phyloP scores from a whole-genome alignment of 2,329 filamentous ascomycete genomes.

The Fusarium clavum region DNA sequence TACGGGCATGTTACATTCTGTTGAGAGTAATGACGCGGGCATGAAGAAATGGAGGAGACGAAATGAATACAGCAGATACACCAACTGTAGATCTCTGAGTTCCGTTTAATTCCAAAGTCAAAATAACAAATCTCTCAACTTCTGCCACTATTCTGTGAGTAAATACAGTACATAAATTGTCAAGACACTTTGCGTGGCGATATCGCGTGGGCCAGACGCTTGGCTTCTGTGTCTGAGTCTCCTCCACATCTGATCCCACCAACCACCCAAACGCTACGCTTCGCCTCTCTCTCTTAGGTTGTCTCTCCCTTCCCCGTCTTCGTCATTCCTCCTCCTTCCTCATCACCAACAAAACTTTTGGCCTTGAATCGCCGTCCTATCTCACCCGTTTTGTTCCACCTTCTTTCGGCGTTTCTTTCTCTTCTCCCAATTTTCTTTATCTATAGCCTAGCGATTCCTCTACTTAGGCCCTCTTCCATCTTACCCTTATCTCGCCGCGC shows the following conservation, averaged over 20 bases:
- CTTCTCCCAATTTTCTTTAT: conserved; percentile 10
- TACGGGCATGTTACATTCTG: not conserved
- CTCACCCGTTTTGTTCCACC: conserved; percentile 10
- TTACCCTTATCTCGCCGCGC: conserved; percentile 31
- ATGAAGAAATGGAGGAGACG: not conserved
- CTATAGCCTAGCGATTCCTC: conserved; percentile 8
- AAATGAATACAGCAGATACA: not conserved
- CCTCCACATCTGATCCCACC: conserved; percentile 37
- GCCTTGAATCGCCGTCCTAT: conserved; percentile 16
- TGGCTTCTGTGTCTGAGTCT: conserved; percentile 20
- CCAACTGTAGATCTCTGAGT: not conserved
- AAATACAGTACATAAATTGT: not conserved
- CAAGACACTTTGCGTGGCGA: conserved; percentile 31
- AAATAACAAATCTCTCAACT: not conserved
- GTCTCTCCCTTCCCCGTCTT: conserved; percentile 31
- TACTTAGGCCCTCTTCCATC: not conserved
- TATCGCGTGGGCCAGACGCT: conserved; percentile 36
- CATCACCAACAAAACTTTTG: conserved; percentile 23
- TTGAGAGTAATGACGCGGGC: not conserved
- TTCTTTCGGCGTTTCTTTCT: conserved; percentile 22
- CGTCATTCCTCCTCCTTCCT: conserved; percentile 25
- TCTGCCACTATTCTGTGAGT: not conserved
- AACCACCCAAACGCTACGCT: conserved; percentile 29
- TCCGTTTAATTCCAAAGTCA: not conserved
- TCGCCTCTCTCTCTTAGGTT: conserved; percentile 18